Conservation (phyloP, 306 rosid genomes). For the Prinsepia uniflora region DNA sequence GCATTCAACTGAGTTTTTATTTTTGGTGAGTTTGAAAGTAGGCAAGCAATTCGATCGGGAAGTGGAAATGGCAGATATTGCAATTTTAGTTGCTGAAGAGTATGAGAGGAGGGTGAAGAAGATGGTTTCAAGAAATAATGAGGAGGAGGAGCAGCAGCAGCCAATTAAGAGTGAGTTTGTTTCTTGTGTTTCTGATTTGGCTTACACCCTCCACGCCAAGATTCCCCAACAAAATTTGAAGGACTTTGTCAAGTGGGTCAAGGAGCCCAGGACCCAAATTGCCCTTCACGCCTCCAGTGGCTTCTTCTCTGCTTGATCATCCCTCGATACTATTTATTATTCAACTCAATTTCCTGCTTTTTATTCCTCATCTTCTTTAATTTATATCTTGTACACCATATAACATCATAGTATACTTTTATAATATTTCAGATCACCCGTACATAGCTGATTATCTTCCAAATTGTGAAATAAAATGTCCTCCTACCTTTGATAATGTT, state of each 20-base stretch:
- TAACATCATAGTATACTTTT: background rate
- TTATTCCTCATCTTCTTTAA: background rate
- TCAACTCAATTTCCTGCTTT: background rate
- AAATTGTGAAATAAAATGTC: no score
- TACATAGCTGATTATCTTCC: background rate
- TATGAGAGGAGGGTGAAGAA: constrained; percentile 68
- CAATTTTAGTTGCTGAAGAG: constrained; percentile 82
- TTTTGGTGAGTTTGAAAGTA: background rate
- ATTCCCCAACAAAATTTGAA: constrained; percentile 11
- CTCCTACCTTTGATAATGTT: background rate
- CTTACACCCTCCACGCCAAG: constrained; percentile 32
- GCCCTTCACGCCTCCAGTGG: constrained; percentile 61
- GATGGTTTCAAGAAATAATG: no score
- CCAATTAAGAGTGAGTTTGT: constrained; percentile 14
- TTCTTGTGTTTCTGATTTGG: constrained; percentile 37
- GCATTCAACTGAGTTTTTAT: no score
- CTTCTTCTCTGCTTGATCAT: constrained; percentile 71
- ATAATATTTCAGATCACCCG: background rate
- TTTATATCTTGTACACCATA: no score
- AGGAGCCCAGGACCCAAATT: constrained; percentile 59
- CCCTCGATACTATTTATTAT: background rate
- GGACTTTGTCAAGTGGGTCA: constrained; percentile 16
- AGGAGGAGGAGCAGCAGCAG: no score
- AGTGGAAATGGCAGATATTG: constrained; percentile 75
- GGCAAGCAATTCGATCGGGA: background rate